Conservation (phyloP, 2,329 filamentous ascomycete species). For the Chrysoporthe deuterocubensis region DNA sequence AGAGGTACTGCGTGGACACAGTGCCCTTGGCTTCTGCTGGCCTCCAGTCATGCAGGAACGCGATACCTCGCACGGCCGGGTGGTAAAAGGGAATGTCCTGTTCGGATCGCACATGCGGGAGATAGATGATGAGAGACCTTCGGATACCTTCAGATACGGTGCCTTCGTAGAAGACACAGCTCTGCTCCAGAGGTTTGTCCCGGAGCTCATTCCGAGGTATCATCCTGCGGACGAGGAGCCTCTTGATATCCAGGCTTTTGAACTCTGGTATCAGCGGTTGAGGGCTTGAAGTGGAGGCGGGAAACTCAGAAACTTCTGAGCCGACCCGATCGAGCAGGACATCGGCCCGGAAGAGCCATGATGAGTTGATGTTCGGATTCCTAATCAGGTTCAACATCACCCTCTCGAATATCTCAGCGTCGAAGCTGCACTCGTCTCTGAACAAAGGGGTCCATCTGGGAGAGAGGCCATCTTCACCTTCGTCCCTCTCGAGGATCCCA, state of each 20-base stretch:
- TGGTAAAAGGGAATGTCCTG: slow-evolving; percentile 85
- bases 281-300: slow-evolving; percentile 27
- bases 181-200: slow-evolving; percentile 79
- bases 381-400: slow-evolving; percentile 76
- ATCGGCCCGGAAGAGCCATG: slow-evolving; percentile 78
- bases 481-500: slow-evolving; percentile 34
- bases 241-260: slow-evolving; percentile 51
- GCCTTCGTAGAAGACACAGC: slow-evolving; percentile 70
- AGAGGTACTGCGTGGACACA: slow-evolving; percentile 65
- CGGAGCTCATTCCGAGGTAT: slow-evolving; percentile 81
- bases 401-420: slow-evolving; percentile 62
- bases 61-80: slow-evolving; percentile 73
- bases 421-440: slow-evolving; percentile 64
- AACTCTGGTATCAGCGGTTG: slow-evolving; percentile 50
- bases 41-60: slow-evolving; percentile 73
- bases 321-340: slow-evolving; percentile 62
- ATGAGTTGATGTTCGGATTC: slow-evolving; percentile 81
- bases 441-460: slow-evolving; percentile 59
- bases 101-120: slow-evolving; percentile 68
- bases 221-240: slow-evolving; percentile 74
- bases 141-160: slow-evolving; percentile 35
- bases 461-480: slow-evolving; percentile 41
- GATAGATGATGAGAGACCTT: slow-evolving; percentile 71
- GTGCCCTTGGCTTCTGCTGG: slow-evolving; percentile 46
- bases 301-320: slow-evolving; percentile 32